Evolutionary conservation across 176 grass and related monocot genomes (phyloP).

Genomic region (Cenchrus purpureus): DNA sequence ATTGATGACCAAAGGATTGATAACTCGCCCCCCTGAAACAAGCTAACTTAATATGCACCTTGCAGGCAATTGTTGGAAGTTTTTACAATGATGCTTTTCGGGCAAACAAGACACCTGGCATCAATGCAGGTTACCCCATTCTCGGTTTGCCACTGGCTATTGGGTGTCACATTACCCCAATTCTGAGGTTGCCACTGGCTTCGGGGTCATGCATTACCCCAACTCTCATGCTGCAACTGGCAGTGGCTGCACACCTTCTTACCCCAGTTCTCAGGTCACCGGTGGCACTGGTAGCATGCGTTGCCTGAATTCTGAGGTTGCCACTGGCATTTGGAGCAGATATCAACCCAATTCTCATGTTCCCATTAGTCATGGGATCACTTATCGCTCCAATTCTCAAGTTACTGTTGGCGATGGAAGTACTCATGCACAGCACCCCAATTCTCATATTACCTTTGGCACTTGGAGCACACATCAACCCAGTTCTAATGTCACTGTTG

Average conservation of each 20-base stretch:
- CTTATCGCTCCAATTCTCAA: neutral
- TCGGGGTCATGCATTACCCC: neutral
- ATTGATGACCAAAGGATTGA: too few relatives aligned
- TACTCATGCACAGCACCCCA: neutral
- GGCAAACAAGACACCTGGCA: conserved; percentile 32
- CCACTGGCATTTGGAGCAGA: neutral
- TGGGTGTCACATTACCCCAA: neutral
- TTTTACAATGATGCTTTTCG: conserved; percentile 29
- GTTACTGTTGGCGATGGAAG: neutral
- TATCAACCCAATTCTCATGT: neutral
- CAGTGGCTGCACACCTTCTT: neutral
- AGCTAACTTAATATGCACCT: conserved; percentile 8
- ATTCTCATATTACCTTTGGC: neutral
- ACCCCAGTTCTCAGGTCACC: neutral
- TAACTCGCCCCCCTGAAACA: neutral
- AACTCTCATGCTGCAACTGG: neutral
- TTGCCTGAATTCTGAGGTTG: neutral
- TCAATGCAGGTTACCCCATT: neutral
- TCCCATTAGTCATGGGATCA: neutral
- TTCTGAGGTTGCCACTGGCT: neutral
- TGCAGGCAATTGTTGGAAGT: conserved; percentile 55
- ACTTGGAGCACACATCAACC: neutral
- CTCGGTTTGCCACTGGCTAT: neutral
- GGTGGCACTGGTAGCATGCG: neutral
- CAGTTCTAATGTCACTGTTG: neutral